Evolutionary conservation across 169 alveolate species (phyloP).

Genomic region (Cryptosporidium xiaoi): DNA sequence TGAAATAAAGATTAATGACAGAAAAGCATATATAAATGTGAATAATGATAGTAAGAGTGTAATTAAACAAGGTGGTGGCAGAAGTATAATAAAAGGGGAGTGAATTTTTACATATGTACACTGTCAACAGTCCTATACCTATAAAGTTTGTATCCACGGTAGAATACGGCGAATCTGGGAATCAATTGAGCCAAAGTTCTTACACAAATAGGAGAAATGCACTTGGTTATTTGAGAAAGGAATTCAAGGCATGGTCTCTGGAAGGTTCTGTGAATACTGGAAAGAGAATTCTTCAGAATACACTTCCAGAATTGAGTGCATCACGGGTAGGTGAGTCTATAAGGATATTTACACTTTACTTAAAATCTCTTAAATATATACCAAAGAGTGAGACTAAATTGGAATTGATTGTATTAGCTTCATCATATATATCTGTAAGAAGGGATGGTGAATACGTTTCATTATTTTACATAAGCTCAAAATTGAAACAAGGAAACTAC

Average conservation of each 20-base stretch:
- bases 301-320: slow-evolving; percentile 31
- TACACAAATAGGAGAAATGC: slow-evolving; percentile 26
- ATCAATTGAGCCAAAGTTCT: background rate
- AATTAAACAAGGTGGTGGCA: too few relatives aligned
- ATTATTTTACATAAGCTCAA: slow-evolving; percentile 10
- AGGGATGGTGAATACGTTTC: slow-evolving; percentile 56
- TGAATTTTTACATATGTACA: too few relatives aligned
- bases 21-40: too few relatives aligned
- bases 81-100: too few relatives aligned
- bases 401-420: slow-evolving; percentile 28
- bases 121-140: too few relatives aligned
- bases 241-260: slow-evolving; percentile 26
- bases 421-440: slow-evolving; percentile 37
- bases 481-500: slow-evolving; percentile 15
- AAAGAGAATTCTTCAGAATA: slow-evolving; percentile 2
- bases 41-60: too few relatives aligned
- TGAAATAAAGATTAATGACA: too few relatives aligned
- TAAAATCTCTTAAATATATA: slow-evolving; percentile 16
- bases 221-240: slow-evolving; percentile 24
- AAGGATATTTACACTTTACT: slow-evolving; percentile 19
- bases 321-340: slow-evolving; percentile 36
- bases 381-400: slow-evolving; percentile 3
- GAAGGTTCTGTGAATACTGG: slow-evolving; percentile 17
- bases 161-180: too few relatives aligned
- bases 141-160: too few relatives aligned